Conservation (phyloP, 306 rosid genomes). For the Vachellia collinsii region DNA sequence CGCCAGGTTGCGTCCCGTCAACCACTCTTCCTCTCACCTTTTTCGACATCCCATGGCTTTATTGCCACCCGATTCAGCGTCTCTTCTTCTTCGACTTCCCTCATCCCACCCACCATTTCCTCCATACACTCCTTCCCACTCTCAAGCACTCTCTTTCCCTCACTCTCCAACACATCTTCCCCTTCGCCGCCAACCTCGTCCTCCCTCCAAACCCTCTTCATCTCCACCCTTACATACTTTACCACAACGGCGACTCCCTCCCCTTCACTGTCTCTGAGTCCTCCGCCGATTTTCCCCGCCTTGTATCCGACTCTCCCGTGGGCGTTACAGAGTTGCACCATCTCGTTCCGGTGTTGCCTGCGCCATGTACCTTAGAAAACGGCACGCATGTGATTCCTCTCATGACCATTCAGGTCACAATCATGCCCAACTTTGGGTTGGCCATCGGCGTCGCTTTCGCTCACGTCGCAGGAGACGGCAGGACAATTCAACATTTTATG, state of each 20-base stretch:
- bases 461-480: not conserved
- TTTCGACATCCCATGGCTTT: not conserved
- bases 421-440: not conserved
- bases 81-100: not conserved
- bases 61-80: not conserved
- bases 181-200: not conserved
- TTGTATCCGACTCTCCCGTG: not conserved
- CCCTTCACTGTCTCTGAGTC: not conserved
- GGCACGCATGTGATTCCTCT: not conserved
- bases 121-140: not conserved
- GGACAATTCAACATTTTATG: not conserved
- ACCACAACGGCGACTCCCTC: not conserved
- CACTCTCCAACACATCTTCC: not conserved
- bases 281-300: not conserved
- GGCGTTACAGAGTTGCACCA: not conserved
- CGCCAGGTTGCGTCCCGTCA: not conserved
- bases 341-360: not conserved
- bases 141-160: not conserved
- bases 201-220: not conserved
- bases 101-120: not conserved
- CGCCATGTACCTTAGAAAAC: not conserved
- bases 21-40: not conserved
- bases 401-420: not conserved
- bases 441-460: not conserved
- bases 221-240: not conserved